A percentile compares a stretch with the other conserved stretches of the same genome.
phyloP scores from a whole-genome alignment of 768 basidiomycete species.

The Pleurotus citrinopileatus region DNA sequence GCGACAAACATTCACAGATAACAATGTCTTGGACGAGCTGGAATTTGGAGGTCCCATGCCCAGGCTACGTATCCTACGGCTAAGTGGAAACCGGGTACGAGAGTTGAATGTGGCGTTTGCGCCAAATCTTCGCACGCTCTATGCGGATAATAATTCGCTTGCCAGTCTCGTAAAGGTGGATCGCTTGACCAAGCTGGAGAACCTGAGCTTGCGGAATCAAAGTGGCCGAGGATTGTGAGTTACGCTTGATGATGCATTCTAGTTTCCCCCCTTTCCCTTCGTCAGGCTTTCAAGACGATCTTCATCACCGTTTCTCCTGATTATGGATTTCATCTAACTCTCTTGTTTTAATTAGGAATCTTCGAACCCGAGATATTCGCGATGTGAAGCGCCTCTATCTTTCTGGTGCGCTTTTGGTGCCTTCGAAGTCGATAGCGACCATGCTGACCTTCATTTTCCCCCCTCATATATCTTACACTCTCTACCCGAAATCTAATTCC shows the following conservation, averaged over 20 bases:
- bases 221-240: slow-evolving; percentile 73
- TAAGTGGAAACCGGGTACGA: slow-evolving; percentile 78
- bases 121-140: slow-evolving; percentile 81
- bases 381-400: slow-evolving; percentile 94
- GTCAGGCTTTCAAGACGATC: background rate
- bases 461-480: background rate
- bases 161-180: slow-evolving; percentile 48
- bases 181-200: slow-evolving; percentile 73
- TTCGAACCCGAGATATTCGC: slow-evolving; percentile 70
- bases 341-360: slow-evolving; percentile 26
- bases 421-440: slow-evolving; percentile 14
- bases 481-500: slow-evolving; percentile 14
- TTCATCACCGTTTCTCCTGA: no score
- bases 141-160: slow-evolving; percentile 83
- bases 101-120: slow-evolving; percentile 61
- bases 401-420: slow-evolving; percentile 63
- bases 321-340: background rate
- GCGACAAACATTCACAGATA: slow-evolving; percentile 37
- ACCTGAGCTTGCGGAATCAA: slow-evolving; percentile 90
- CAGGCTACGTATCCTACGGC: slow-evolving; percentile 77
- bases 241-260: slow-evolving; percentile 16
- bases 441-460: slow-evolving; percentile 11
- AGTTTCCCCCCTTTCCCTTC: background rate
- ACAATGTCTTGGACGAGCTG: slow-evolving; percentile 63
- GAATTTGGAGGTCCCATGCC: slow-evolving; percentile 53